These are phyloP conservation scores for Coemansia sp. DNA, from an alignment of 192 early-diverging fungal species.

Conservation along the genomic window DNA sequence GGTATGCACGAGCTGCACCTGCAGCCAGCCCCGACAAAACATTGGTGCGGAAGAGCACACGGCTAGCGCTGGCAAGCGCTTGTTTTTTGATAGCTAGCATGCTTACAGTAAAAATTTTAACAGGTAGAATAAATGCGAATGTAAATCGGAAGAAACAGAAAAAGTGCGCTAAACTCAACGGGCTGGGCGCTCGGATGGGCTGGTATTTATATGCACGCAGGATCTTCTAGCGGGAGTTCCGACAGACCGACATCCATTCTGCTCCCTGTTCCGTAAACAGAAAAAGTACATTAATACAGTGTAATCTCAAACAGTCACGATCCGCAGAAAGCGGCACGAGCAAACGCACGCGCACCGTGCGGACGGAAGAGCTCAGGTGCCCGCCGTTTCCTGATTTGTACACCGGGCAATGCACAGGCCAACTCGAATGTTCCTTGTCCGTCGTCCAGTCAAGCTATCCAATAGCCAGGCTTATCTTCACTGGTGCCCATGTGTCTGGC, in stretches of 20 bases:
- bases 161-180: neutral
- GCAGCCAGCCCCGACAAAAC: constrained; percentile 20
- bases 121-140: neutral
- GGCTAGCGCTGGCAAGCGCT: constrained; percentile 28
- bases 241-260: neutral
- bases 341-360: neutral
- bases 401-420: neutral
- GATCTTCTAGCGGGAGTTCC: neutral
- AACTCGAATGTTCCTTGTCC: neutral
- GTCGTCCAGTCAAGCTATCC: neutral
- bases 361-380: neutral
- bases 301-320: neutral
- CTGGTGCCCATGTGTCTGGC: neutral
- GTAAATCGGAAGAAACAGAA: constrained; percentile 1
- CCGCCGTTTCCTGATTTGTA: neutral
- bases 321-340: neutral
- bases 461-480: neutral
- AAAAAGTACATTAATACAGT: neutral
- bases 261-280: neutral
- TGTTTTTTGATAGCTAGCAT: constrained; percentile 47
- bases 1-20: constrained; percentile 29
- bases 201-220: neutral
- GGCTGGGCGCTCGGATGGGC: neutral
- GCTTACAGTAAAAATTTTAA: neutral
- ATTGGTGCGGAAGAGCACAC: constrained; percentile 25